Percentiles rank a stretch among this genome's conserved stretches.
Evolutionary conservation across 2,329 filamentous ascomycete species (phyloP).

Genomic region (Cordyceps fumosorosea): DNA sequence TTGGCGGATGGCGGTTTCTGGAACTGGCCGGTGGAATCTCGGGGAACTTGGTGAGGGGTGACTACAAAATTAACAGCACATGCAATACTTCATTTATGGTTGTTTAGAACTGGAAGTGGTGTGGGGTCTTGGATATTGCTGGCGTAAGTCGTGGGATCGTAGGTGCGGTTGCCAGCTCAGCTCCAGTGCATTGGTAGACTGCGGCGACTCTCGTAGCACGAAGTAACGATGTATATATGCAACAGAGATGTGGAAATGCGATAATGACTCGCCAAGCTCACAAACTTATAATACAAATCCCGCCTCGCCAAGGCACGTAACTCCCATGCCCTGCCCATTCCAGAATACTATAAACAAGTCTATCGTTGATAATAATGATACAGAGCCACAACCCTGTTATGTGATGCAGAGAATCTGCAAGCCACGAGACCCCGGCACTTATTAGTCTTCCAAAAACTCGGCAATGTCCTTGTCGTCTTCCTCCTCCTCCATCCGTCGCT

Average conservation of each 20-base stretch:
- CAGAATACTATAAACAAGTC: slow-evolving; percentile 3
- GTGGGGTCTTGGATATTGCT: no score
- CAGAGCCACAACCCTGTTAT: background rate
- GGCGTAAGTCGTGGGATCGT: no score
- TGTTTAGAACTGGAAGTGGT: background rate
- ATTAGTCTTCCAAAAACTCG: slow-evolving; percentile 58
- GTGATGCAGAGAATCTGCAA: background rate
- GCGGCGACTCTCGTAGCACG: no score
- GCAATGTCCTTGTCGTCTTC: slow-evolving; percentile 70
- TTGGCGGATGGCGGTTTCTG: slow-evolving; percentile 3
- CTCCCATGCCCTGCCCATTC: background rate
- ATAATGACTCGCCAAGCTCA: background rate
- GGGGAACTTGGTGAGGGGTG: background rate
- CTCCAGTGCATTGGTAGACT: no score
- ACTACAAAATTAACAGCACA: background rate
- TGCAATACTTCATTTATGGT: background rate
- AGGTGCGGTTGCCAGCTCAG: no score
- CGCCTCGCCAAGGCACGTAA: background rate
- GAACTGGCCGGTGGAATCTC: background rate
- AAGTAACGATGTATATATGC: no score
- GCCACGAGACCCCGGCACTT: slow-evolving; percentile 8
- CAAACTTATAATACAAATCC: background rate
- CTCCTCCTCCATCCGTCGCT: slow-evolving; percentile 50
- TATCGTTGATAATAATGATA: slow-evolving; percentile 6
- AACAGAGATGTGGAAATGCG: background rate